Conservation (phyloP, 1,284 basidiomycete species). For the Trametes polyzona region DNA sequence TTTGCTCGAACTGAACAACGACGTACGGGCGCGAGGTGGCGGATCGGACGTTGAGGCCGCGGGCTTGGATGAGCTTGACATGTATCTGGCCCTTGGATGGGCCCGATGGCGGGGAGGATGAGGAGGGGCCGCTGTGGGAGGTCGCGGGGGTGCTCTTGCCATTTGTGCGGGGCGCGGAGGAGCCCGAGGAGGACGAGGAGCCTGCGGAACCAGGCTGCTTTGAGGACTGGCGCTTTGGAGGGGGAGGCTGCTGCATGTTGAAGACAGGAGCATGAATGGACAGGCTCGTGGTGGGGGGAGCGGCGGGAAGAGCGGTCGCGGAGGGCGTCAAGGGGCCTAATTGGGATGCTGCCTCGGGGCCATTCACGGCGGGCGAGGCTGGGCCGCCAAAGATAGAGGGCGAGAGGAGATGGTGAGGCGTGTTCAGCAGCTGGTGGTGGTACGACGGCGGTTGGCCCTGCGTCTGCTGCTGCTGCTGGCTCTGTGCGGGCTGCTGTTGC, state of each 20-base stretch:
- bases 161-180: slow-evolving; percentile 33
- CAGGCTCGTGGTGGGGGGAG: slow-evolving; percentile 73
- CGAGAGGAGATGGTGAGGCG: slow-evolving; percentile 33
- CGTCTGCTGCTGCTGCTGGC: slow-evolving; percentile 22
- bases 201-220: slow-evolving; percentile 40
- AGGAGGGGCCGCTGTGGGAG: slow-evolving; percentile 17
- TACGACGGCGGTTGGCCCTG: slow-evolving; percentile 27
- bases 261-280: slow-evolving; percentile 82
- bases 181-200: slow-evolving; percentile 36
- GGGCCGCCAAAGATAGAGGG: slow-evolving; percentile 36
- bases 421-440: slow-evolving; percentile 47
- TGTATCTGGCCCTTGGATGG: slow-evolving; percentile 83
- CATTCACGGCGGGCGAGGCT: slow-evolving; percentile 28
- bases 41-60: slow-evolving; percentile 79
- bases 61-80: slow-evolving; percentile 93
- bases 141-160: slow-evolving; percentile 29
- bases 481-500: slow-evolving; percentile 18
- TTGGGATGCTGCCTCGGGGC: slow-evolving; percentile 35
- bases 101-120: slow-evolving; percentile 31
- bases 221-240: slow-evolving; percentile 45
- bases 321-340: slow-evolving; percentile 42
- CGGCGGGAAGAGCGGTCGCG: slow-evolving; percentile 50
- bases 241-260: slow-evolving; percentile 70
- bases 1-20: slow-evolving; percentile 98
- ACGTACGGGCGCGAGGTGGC: slow-evolving; percentile 85